A percentile compares a stretch with the other conserved stretches of the same genome.
Evolutionary conservation across 2,329 filamentous ascomycete genomes (phyloP).

Genomic region (Daldinia sp.): DNA sequence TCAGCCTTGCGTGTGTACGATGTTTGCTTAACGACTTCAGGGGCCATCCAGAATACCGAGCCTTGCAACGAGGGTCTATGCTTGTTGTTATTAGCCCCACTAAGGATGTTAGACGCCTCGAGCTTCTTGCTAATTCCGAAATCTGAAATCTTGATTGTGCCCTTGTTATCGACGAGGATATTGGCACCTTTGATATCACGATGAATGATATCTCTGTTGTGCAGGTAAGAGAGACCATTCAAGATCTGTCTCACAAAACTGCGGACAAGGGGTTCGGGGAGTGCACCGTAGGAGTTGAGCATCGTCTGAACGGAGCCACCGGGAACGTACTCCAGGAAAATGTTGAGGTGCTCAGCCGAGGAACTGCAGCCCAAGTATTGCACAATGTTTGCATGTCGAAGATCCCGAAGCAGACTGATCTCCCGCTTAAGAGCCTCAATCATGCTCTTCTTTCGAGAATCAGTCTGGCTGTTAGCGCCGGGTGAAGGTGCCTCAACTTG

Average conservation of each 20-base stretch:
- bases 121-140: slow-evolving; percentile 99
- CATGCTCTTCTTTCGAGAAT: slow-evolving; percentile 96
- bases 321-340: slow-evolving; percentile 99
- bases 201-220: slow-evolving; percentile 95
- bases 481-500: slow-evolving; percentile 91
- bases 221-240: slow-evolving; percentile 89
- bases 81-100: slow-evolving; percentile 71
- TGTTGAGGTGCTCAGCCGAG: slow-evolving; percentile 91
- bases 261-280: slow-evolving; percentile 90
- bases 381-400: slow-evolving; percentile 96
- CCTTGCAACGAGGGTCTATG: slow-evolving; percentile 86
- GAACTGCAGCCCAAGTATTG: slow-evolving; percentile 96
- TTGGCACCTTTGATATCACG: slow-evolving; percentile 99
- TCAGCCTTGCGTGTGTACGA: slow-evolving; percentile 98
- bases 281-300: slow-evolving; percentile 96
- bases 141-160: slow-evolving; percentile 98
- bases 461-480: slow-evolving; percentile 79
- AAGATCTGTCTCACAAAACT: slow-evolving; percentile 98
- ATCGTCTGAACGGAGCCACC: slow-evolving; percentile 98
- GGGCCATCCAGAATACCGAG: slow-evolving; percentile 99
- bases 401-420: slow-evolving; percentile 90
- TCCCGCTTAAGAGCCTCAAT: slow-evolving; percentile 96
- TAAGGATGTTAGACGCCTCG: slow-evolving; percentile 86
- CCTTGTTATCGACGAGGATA: slow-evolving; percentile 98
- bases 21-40: slow-evolving; percentile 97